Evolutionary conservation across 495 filamentous ascomycete genomes (phyloP).

Genomic region (Amphirosellinia nigrospora): DNA sequence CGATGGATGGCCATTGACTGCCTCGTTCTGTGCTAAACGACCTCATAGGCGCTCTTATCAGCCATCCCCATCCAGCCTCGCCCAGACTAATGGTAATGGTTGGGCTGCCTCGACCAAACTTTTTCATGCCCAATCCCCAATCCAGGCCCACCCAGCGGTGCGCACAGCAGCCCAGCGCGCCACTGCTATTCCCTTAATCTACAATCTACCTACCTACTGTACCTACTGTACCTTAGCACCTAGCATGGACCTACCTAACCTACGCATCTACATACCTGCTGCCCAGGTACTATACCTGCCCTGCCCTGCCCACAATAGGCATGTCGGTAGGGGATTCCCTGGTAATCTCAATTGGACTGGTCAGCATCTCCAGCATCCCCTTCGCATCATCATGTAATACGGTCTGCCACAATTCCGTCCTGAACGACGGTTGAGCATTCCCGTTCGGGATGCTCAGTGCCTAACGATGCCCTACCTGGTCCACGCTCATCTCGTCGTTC

Average conservation of each 20-base stretch:
- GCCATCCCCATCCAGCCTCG: conserved; percentile 15
- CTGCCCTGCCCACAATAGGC: no score
- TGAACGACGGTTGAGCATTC: conserved; percentile 18
- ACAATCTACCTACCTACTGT: background rate
- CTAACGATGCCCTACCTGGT: conserved; percentile 43
- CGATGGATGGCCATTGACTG: conserved; percentile 12
- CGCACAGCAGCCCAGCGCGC: conserved; percentile 24
- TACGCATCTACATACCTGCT: no score
- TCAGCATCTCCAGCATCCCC: conserved; percentile 7
- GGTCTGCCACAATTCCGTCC: conserved; percentile 24
- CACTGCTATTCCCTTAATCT: conserved; percentile 42
- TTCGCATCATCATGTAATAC: conserved; percentile 39
- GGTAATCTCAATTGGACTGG: conserved; percentile 5
- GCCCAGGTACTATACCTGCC: no score
- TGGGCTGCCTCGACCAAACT: conserved; percentile 17
- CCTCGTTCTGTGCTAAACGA: background rate
- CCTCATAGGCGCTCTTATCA: conserved; percentile 13
- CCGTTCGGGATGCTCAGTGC: conserved; percentile 36
- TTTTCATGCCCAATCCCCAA: conserved; percentile 44
- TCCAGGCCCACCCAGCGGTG: conserved; percentile 36
- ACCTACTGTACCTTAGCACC: no score
- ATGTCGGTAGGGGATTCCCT: conserved; percentile 31
- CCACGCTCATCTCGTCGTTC: conserved; percentile 19
- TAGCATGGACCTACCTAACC: no score
- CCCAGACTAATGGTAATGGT: conserved; percentile 11